Conservation (phyloP, 208 protist species). For the Crithidia expoeki region DNA sequence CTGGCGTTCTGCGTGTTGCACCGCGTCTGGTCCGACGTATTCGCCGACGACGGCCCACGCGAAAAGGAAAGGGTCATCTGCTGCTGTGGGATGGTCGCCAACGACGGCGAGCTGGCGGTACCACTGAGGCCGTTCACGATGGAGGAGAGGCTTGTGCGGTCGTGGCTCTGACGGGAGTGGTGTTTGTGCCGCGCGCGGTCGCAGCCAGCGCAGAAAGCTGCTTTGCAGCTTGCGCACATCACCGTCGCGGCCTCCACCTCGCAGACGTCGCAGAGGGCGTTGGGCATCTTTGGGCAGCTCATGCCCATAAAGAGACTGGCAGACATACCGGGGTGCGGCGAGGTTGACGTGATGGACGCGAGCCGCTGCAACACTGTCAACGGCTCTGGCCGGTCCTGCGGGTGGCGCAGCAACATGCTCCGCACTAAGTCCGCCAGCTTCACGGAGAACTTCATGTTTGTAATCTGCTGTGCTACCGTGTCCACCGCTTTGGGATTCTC, state of each 20-base stretch:
- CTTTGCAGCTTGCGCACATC: conserved; percentile 49
- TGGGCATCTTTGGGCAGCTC: conserved; percentile 55
- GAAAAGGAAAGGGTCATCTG: conserved; percentile 55
- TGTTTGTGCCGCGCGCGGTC: conserved; percentile 69
- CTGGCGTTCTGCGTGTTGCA: conserved; percentile 32
- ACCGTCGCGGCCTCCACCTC: conserved; percentile 59
- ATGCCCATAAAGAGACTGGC: conserved; percentile 48
- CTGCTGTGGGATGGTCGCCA: conserved; percentile 16
- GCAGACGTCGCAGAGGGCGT: conserved; percentile 64
- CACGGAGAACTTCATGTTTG: conserved; percentile 62
- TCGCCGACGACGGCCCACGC: conserved; percentile 30
- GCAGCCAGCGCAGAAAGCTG: conserved; percentile 66
- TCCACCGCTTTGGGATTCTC: conserved; percentile 59
- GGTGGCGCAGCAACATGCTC: conserved; percentile 78
- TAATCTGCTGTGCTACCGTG: conserved; percentile 59
- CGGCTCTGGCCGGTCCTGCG: conserved; percentile 63
- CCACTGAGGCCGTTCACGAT: conserved; percentile 24
- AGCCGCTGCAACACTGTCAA: conserved; percentile 53
- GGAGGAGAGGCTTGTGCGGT: conserved; percentile 45
- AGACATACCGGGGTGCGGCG: conserved; percentile 37
- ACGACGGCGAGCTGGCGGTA: conserved; percentile 18
- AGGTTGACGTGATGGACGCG: conserved; percentile 36
- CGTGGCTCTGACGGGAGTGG: conserved; percentile 62
- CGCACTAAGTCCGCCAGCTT: conserved; percentile 62
- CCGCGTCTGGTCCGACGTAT: conserved; percentile 33